A percentile compares a stretch with the other conserved stretches of the same genome.
Evolutionary conservation across 345 rosid genomes (phyloP).

Genomic region (Moringa oleifera): DNA sequence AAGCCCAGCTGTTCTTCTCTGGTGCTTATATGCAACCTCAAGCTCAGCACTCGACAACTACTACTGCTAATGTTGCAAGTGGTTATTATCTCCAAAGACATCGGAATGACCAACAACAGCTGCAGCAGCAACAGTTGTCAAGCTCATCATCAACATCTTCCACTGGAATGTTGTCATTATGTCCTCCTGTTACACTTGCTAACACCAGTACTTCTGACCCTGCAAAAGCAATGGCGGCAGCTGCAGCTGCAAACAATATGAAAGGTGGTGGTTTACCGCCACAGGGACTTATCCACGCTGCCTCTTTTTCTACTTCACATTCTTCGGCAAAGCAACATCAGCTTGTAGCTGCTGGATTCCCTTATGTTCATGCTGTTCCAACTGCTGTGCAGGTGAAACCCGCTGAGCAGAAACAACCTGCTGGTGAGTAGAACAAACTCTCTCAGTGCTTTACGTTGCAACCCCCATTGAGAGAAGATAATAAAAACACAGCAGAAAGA

Average conservation of each 20-base stretch:
- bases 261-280: slow-evolving; percentile 59
- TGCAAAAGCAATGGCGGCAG: slow-evolving; percentile 55
- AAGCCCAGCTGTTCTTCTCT: slow-evolving; percentile 50
- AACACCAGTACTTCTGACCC: slow-evolving; percentile 54
- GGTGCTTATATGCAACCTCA: slow-evolving; percentile 50
- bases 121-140: slow-evolving; percentile 21
- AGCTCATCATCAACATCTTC: slow-evolving; percentile 41
- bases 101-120: slow-evolving; percentile 43
- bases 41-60: slow-evolving; percentile 41
- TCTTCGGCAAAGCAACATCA: slow-evolving; percentile 60
- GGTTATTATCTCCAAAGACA: slow-evolving; percentile 72
- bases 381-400: slow-evolving; percentile 70
- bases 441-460: slow-evolving; percentile 5
- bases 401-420: slow-evolving; percentile 81
- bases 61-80: slow-evolving; percentile 29
- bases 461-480: background rate
- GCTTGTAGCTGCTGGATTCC: slow-evolving; percentile 51
- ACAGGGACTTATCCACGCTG: slow-evolving; percentile 38
- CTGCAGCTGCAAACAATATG: slow-evolving; percentile 46
- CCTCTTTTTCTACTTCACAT: slow-evolving; percentile 42
- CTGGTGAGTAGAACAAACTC: slow-evolving; percentile 56
- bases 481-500: background rate
- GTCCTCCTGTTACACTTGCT: slow-evolving; percentile 44
- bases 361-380: slow-evolving; percentile 51
- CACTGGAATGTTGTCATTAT: slow-evolving; percentile 41